Base-by-base conservation (phyloP, 2,329 filamentous ascomycete genomes). In the Fusarium sp. region DNA sequence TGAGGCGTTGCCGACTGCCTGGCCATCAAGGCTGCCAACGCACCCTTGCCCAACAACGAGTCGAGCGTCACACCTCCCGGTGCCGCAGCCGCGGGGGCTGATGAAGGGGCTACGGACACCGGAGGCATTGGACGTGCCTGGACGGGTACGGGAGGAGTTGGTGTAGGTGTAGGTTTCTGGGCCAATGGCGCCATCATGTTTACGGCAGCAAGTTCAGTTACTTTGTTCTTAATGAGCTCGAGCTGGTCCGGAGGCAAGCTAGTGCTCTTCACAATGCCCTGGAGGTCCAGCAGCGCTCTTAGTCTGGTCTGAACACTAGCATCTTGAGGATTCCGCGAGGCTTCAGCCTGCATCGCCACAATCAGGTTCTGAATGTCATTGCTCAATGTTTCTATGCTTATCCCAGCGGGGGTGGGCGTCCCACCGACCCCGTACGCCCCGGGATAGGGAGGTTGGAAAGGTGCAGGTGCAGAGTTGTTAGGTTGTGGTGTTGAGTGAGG, bases 241-340 rank as follows among this genome's bases (percentile, higher is more conserved):
- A 98, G 89, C 85, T 97, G 94, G 80, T 95, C 92, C 78, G 91
- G 91, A 69, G 92, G 92, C 81, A 98, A 88, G 80, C 92, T 91
- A 83, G 95, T 93, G 77, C 88, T 92, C 82, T 94, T 91, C 80
- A 98, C 86, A 76, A 88, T 91, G 69, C 77, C 79, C 85, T 97
- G 94, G 74, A 98, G 89, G 83, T 97, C 94, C 83, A 95, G 86
- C 77, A 98, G 90, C 73, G 95, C 95, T 85, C 94, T 94, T 80
- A 98, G 86, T 84, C 93, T 94, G 80, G 91, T 92, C 81, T 94
- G 92, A 81, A 94, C 88, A 84, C 91, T 90, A 83, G 88, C 84
- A 86, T 98, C 94, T 86, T 92, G 90, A 70, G 93, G 93, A 81
- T 92, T 94, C 75, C 90, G 90, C 75, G 92, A 91, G 85, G 94